Evolutionary conservation across 495 filamentous ascomycete species (phyloP).

Genomic region (Penicillium goetzii): DNA sequence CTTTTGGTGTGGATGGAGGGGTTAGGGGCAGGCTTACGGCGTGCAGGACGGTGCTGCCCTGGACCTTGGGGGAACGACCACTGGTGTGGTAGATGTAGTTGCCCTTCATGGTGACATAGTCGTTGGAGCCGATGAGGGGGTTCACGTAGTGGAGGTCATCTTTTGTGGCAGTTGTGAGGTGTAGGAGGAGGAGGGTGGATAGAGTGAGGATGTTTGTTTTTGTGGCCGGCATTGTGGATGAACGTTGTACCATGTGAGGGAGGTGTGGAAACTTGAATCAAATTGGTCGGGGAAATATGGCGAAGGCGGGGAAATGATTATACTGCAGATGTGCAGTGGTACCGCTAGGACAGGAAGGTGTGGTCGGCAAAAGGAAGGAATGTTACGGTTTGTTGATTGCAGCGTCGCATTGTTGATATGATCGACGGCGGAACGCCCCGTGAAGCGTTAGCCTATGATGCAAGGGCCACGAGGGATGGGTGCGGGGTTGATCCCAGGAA

Average conservation of each 20-base stretch:
- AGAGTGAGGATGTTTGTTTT: not conserved
- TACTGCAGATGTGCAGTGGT: not conserved
- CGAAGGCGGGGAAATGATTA: not conserved
- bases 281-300: not conserved
- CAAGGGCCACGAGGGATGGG: slow-evolving; percentile 16
- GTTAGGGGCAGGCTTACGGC: slow-evolving; percentile 30
- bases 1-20: not conserved
- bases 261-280: not conserved
- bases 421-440: slow-evolving; percentile 18
- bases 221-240: slow-evolving; percentile 14
- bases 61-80: slow-evolving; percentile 48
- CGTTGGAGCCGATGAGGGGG: slow-evolving; percentile 58
- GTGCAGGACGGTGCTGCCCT: slow-evolving; percentile 48
- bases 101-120: slow-evolving; percentile 50
- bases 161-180: slow-evolving; percentile 17
- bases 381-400: slow-evolving; percentile 17
- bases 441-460: slow-evolving; percentile 22
- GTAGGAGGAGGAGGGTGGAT: not conserved
- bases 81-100: slow-evolving; percentile 53
- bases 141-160: slow-evolving; percentile 45
- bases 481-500: slow-evolving; percentile 15
- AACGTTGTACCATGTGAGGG: not conserved
- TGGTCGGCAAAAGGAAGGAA: not conserved
- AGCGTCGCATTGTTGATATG: slow-evolving; percentile 28
- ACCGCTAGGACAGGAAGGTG: not conserved